Evolutionary conservation across 208 protist genomes (phyloP).

Genomic region (Spongospora subterranea): DNA sequence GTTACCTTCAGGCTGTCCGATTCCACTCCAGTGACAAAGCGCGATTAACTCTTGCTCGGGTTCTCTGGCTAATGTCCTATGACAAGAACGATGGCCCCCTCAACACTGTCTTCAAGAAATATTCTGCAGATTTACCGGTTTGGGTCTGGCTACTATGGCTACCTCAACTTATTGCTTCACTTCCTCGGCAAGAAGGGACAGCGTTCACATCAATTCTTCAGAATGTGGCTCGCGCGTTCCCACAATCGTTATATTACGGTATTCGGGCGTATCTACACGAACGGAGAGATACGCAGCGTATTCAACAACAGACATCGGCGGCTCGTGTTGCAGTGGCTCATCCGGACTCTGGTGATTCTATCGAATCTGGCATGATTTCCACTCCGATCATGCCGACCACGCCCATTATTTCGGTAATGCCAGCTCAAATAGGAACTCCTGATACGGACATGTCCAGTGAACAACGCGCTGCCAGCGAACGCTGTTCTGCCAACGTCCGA

Average conservation of each 20-base stretch:
- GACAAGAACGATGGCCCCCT: conserved; percentile 36
- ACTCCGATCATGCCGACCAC: too few species aligned
- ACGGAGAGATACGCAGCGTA: conserved; percentile 30
- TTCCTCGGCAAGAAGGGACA: conserved; percentile 56
- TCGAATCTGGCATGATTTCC: too few species aligned
- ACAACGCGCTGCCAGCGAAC: background rate
- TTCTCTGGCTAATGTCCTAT: conserved; percentile 65
- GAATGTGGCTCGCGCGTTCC: conserved; percentile 66
- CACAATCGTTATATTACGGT: conserved; percentile 70
- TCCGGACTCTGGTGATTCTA: too few species aligned
- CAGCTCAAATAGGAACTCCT: background rate
- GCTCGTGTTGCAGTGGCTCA: background rate
- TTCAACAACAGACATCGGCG: background rate
- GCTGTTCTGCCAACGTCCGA: background rate
- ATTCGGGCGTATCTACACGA: conserved; percentile 63
- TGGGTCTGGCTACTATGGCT: conserved; percentile 71
- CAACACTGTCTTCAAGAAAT: conserved; percentile 61
- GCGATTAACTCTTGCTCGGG: conserved; percentile 59
- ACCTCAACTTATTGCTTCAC: conserved; percentile 65
- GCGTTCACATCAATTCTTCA: conserved; percentile 64
- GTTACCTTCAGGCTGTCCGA: conserved; percentile 67
- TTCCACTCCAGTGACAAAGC: conserved; percentile 39
- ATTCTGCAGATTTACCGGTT: conserved; percentile 61
- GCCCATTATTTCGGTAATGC: too few species aligned
- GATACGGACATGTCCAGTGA: background rate